Conservation (phyloP, 345 rosid species). For the Pistacia vera region DNA sequence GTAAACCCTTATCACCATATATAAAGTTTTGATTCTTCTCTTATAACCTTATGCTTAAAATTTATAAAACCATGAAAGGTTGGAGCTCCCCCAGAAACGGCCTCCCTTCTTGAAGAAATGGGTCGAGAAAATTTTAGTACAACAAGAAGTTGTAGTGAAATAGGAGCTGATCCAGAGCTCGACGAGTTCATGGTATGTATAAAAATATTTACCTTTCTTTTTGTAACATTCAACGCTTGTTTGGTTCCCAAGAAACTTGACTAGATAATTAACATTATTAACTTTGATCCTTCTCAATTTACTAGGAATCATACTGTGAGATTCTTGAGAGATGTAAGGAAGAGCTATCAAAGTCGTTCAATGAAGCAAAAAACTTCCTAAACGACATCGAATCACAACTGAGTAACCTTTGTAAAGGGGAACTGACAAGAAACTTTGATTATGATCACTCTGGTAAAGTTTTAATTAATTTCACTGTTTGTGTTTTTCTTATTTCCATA, state of each 20-base stretch:
- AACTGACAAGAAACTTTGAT: constrained; percentile 31
- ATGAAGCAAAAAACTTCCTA: constrained; percentile 61
- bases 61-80: constrained; percentile 30
- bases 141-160: constrained; percentile 23
- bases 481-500: neutral
- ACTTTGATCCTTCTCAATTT: neutral
- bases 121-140: constrained; percentile 35
- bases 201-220: neutral
- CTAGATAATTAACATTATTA: neutral
- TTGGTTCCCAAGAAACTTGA: constrained; percentile 13
- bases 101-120: constrained; percentile 51
- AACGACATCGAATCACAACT: constrained; percentile 64
- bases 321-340: constrained; percentile 57
- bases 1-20: constrained; percentile 22
- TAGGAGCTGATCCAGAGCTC: constrained; percentile 69
- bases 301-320: constrained; percentile 64
- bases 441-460: constrained; percentile 38
- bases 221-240: neutral
- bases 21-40: neutral
- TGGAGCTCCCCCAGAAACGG: constrained; percentile 62
- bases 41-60: neutral
- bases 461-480: constrained; percentile 1
- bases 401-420: constrained; percentile 50
- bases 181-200: constrained; percentile 67
- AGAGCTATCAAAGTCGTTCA: constrained; percentile 61